Percentiles rank a stretch among this genome's conserved stretches.
Evolutionary conservation across 208 protist genomes (phyloP).

Genomic region (Acanthamoeba pearcei): DNA sequence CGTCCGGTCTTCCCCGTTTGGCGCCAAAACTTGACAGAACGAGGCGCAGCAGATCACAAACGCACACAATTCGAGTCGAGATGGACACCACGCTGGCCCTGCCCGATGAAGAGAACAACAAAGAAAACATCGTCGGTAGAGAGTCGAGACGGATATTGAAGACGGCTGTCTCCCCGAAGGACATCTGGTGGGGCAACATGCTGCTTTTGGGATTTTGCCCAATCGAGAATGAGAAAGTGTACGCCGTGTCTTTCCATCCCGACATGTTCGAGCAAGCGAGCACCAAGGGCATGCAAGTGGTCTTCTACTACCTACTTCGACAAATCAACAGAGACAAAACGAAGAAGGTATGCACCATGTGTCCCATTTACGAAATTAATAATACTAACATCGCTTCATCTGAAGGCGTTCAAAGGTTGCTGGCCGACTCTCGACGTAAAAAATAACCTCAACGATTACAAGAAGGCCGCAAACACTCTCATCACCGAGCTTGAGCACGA

Average conservation of each 20-base stretch:
- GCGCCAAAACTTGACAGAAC: not conserved
- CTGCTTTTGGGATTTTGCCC: conserved; percentile 43
- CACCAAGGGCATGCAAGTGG: conserved; percentile 69
- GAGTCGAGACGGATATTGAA: not conserved
- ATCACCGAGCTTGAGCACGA: conserved; percentile 57
- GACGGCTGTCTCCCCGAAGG: not conserved
- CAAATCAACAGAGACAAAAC: conserved; percentile 3
- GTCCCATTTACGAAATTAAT: no score
- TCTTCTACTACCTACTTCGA: conserved; percentile 35
- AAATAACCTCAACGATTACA: conserved; percentile 45
- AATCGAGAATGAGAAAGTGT: conserved; percentile 15
- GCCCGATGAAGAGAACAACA: conserved; percentile 1
- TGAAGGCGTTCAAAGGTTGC: conserved; percentile 34
- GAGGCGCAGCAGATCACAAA: not conserved
- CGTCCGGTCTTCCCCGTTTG: conserved; percentile 7
- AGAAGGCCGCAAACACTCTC: conserved; percentile 19
- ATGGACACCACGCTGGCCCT: conserved; percentile 28
- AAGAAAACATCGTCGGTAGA: not conserved
- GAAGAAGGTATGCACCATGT: conserved; percentile 8
- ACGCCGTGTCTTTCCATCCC: not conserved
- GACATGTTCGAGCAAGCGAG: conserved; percentile 62
- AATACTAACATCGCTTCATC: not conserved
- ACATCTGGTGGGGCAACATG: conserved; percentile 66
- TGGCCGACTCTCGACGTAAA: conserved; percentile 47
- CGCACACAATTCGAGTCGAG: not conserved